phyloP scores from a whole-genome alignment of 331 rosid species.

The Rosa hybrid region DNA sequence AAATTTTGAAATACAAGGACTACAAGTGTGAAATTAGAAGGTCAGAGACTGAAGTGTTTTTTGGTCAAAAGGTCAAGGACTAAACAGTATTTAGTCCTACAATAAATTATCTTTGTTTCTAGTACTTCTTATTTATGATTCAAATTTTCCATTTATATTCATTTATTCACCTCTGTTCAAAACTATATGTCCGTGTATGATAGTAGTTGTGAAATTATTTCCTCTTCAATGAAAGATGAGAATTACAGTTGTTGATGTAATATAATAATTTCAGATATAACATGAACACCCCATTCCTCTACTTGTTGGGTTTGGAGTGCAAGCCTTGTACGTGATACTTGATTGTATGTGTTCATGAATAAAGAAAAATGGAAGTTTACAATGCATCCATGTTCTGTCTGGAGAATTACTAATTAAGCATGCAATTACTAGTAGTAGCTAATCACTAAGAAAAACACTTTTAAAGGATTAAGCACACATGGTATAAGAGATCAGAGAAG shows the following conservation, averaged over 20 bases:
- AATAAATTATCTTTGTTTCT: constrained; percentile 28
- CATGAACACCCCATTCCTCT: not conserved
- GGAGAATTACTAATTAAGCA: constrained; percentile 15
- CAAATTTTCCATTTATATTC: not conserved
- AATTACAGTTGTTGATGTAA: not conserved
- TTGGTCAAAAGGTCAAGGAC: too few species aligned
- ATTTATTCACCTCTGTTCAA: not conserved
- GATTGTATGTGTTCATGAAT: not conserved
- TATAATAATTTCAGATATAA: too few species aligned
- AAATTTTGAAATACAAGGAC: too few species aligned
- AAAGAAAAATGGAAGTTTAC: not conserved
- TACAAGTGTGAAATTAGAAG: too few species aligned
- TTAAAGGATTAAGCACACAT: too few species aligned
- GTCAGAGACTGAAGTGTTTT: too few species aligned
- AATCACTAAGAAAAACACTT: too few species aligned
- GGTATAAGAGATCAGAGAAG: too few species aligned
- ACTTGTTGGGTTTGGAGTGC: not conserved
- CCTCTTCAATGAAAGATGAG: not conserved
- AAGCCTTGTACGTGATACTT: not conserved
- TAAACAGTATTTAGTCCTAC: not conserved
- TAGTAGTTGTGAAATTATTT: too few species aligned
- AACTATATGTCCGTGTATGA: too few species aligned
- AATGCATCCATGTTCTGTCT: not conserved
- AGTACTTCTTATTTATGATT: constrained; percentile 18
- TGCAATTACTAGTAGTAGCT: too few species aligned